Base-by-base conservation (phyloP, 2,329 filamentous ascomycete genomes). In the Fusarium redolens region DNA sequence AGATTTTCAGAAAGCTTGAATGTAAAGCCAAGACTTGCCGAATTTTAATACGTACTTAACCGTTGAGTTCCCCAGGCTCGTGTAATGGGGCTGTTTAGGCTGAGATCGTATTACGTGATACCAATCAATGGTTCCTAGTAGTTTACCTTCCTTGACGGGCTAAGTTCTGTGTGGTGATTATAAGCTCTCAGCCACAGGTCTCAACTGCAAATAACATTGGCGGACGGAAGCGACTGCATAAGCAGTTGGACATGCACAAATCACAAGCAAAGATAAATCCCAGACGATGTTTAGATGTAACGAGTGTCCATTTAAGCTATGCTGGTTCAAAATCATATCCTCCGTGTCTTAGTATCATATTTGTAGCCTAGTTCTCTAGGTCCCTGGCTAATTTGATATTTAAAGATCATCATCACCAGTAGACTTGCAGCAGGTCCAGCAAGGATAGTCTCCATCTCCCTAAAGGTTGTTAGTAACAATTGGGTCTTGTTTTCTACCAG, bases 361-460 rank as follows among this genome's bases (percentile, higher is more conserved):
- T 2, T 1, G 1, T 7, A 30, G 3, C 10, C 14, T 4, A 17
- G 1, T 3, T 7, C 0, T 14, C 13, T 12, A 2, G 3, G 6
- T 7, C 17, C 2, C 12, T 35, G 10, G 1, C 13, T 5, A 4
- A 1, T 7, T 4, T 11, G 15, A 28, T 7, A 38, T 37, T 25
- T 37, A 56, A 7, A 73, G 50, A 4, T 71, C 44, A 1, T 50
- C 28, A 7, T 51, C 18, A 0, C 20, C 28, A 10, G 43, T 22
- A 1, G 20, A 13, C 44, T 55, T 62, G 41, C 71, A 73, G 41
- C 71, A 73, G 9, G 62, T 71, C 71, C 71, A 73, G 63, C 71
- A 73, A 12, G 41, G 31, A 6, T 37, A 28, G 5, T 37, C 40
- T 3, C 1, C 7, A 0, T 44, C 41, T 18, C 71, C 71, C 71